Percentiles rank a stretch among this genome's conserved stretches.
Conservation (phyloP, 2,329 filamentous ascomycete genomes). For the Kalmusia sp. region DNA sequence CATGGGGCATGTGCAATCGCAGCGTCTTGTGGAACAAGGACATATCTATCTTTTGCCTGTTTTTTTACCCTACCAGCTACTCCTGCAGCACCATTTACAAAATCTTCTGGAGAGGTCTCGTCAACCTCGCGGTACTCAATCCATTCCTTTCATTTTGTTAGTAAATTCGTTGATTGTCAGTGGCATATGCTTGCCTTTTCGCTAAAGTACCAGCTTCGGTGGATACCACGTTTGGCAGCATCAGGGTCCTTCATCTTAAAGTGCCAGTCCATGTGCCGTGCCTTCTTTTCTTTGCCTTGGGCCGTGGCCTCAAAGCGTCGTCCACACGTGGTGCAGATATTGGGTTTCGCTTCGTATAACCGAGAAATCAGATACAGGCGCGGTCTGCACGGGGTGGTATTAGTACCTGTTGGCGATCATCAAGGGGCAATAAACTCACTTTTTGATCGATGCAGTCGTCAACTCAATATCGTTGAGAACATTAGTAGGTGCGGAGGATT, state of each 20-base stretch:
- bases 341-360: constrained; percentile 82
- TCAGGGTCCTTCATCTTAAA: constrained; percentile 93
- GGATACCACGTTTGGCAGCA: constrained; percentile 82
- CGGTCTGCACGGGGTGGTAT: no score
- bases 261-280: constrained; percentile 96
- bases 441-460: constrained; percentile 73
- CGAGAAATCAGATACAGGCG: constrained; percentile 75
- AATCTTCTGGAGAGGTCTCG: constrained; percentile 59
- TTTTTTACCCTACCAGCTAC: constrained; percentile 53
- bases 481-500: constrained; percentile 44
- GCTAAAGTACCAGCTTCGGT: constrained; percentile 94
- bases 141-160: constrained; percentile 73
- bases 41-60: constrained; percentile 71
- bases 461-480: constrained; percentile 63
- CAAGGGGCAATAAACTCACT: constrained; percentile 56
- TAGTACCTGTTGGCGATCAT: no score
- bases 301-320: constrained; percentile 81
- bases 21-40: constrained; percentile 82
- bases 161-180: constrained; percentile 7
- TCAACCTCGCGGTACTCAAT: constrained; percentile 82
- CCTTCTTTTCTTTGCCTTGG: constrained; percentile 84
- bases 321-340: constrained; percentile 90
- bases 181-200: constrained; percentile 68
- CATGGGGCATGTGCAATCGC: constrained; percentile 79
- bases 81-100: constrained; percentile 33